Percentiles rank a stretch among this genome's conserved stretches.
Evolutionary conservation across 1,284 basidiomycete species (phyloP).

Genomic region (Phenoliferia sp.): DNA sequence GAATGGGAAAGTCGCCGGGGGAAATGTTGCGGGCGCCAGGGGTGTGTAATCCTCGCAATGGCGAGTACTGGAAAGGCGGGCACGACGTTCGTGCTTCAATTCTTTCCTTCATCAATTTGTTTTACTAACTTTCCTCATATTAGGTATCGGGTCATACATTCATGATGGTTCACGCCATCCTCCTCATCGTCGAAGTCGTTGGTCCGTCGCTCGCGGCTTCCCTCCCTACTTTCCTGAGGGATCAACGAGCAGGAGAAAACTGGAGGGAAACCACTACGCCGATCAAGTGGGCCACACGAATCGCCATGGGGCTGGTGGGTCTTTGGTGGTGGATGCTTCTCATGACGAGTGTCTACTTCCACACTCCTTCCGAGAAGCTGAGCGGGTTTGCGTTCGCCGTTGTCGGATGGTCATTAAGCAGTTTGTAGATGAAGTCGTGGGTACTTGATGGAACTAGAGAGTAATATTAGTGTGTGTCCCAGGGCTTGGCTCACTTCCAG

Average conservation of each 20-base stretch:
- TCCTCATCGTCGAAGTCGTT: conserved; percentile 50
- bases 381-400: conserved; percentile 56
- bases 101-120: not conserved
- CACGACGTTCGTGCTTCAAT: conserved; percentile 57
- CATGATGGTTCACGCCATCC: conserved; percentile 73
- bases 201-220: conserved; percentile 37
- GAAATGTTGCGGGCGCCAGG: not conserved
- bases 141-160: conserved; percentile 83
- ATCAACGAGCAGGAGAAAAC: conserved; percentile 38
- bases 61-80: conserved; percentile 54
- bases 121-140: not conserved
- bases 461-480: too few relatives aligned
- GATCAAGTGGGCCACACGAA: conserved; percentile 44
- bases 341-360: conserved; percentile 86
- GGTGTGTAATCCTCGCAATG: conserved; percentile 16
- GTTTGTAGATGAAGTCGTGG: too few relatives aligned
- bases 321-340: conserved; percentile 71
- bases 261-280: conserved; percentile 24
- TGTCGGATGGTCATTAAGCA: conserved; percentile 21
- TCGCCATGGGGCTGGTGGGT: conserved; percentile 53
- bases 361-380: conserved; percentile 79
- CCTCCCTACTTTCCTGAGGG: conserved; percentile 1
- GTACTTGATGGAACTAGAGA: too few relatives aligned
- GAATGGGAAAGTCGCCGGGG: not conserved
- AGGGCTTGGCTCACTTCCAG: too few relatives aligned